These are phyloP conservation scores for Cryptococcus sp. DNA, from an alignment of 1,284 basidiomycete species.

Conservation along the genomic window DNA sequence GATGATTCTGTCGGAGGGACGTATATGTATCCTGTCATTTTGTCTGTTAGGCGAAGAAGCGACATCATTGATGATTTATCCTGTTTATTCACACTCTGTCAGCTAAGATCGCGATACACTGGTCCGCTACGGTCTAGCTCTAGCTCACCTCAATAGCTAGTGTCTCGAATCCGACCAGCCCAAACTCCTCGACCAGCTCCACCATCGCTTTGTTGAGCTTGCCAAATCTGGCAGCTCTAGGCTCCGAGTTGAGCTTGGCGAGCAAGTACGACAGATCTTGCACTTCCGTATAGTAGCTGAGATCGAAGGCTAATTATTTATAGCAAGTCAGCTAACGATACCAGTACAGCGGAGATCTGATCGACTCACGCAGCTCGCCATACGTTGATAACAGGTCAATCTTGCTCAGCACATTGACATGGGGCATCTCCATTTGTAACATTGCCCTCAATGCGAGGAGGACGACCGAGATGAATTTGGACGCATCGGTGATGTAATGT, in stretches of 20 bases:
- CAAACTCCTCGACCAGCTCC: conserved; percentile 89
- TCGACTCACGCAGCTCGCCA: conserved; percentile 74
- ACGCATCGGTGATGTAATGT: conserved; percentile 92
- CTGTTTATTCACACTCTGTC: conserved; percentile 51
- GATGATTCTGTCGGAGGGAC: conserved; percentile 58
- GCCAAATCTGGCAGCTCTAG: conserved; percentile 66
- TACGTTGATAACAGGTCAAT: conserved; percentile 85
- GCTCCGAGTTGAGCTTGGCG: conserved; percentile 64
- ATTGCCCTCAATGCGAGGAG: conserved; percentile 91
- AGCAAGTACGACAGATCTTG: conserved; percentile 91
- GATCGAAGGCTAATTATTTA: conserved; percentile 77
- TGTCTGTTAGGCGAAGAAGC: conserved; percentile 76
- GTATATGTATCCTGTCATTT: conserved; percentile 85
- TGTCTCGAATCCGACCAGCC: conserved; percentile 95
- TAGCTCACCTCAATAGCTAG: conserved; percentile 81
- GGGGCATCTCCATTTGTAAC: conserved; percentile 96
- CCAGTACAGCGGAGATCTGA: conserved; percentile 4
- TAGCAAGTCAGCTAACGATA: not conserved
- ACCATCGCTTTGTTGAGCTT: conserved; percentile 86
- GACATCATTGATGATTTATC: conserved; percentile 92
- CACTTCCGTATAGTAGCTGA: conserved; percentile 97
- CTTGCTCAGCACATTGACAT: conserved; percentile 96
- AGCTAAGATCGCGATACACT: not conserved
- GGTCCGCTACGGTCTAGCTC: not conserved
- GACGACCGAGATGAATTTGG: conserved; percentile 91